Evolutionary conservation across 2,329 filamentous ascomycete genomes (phyloP).

Genomic region (Cytospora chrysosperma): DNA sequence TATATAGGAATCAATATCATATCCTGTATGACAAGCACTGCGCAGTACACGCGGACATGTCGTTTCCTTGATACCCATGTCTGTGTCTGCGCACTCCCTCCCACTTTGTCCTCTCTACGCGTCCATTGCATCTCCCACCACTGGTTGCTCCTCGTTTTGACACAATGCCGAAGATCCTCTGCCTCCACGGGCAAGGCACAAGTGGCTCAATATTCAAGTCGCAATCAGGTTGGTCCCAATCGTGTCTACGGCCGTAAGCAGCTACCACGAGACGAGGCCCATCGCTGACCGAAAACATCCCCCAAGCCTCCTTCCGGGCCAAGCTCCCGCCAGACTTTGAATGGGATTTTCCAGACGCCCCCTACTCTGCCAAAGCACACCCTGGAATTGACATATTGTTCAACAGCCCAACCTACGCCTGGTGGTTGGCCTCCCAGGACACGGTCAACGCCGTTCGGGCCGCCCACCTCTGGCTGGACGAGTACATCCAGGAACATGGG

Average conservation of each 20-base stretch:
- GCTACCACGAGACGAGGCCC: neutral
- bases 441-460: conserved; percentile 34
- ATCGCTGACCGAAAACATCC: conserved; percentile 3
- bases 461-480: conserved; percentile 37
- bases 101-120: neutral
- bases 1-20: neutral
- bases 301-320: conserved; percentile 35
- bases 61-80: neutral
- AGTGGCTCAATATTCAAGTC: conserved; percentile 38
- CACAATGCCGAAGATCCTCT: conserved; percentile 31
- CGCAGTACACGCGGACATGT: neutral
- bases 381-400: conserved; percentile 37
- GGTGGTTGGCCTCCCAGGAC: conserved; percentile 30
- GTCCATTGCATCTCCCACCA: neutral
- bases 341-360: conserved; percentile 38
- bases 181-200: conserved; percentile 39
- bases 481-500: conserved; percentile 34
- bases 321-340: conserved; percentile 33
- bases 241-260: neutral
- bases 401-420: conserved; percentile 31
- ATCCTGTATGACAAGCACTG: conserved; percentile 5
- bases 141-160: neutral
- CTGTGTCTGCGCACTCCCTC: neutral
- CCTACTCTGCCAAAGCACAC: conserved; percentile 33
- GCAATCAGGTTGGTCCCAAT: conserved; percentile 34